Base-by-base conservation (phyloP, 2,329 filamentous ascomycete species). In the Penicillium polonicum region DNA sequence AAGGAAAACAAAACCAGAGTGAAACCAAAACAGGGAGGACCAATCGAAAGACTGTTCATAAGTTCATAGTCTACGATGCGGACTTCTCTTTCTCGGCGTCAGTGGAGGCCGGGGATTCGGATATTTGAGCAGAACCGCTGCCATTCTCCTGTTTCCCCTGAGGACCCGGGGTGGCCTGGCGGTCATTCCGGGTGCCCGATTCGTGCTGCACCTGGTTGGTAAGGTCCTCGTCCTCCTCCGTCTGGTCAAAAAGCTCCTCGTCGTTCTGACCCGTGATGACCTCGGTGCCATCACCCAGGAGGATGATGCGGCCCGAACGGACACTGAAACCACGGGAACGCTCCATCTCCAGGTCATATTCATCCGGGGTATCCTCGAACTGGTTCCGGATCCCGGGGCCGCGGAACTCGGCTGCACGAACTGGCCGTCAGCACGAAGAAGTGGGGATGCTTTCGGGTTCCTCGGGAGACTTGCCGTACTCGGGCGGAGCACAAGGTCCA, bases 401-500 rank as follows among this genome's bases (percentile, higher is more conserved):
- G 68, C 90, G 88, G 80, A 92, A 92, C 79, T 93, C 89, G 78
- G 90, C 90, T 93, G 79, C 66, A 70, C 63, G 67, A 64, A 65
- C 64, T 66, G 65, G 68, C 65, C 76, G 76, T 77, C 73, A 78
- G 75, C 68, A 71, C 67, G 69, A 68, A 64, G 69, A 68, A 64
- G 71, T 72, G 71, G 72, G 70, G 65, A 65, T 70, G 65, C 57
- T 55, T 61, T 64, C 66, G 70, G 71, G 67, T 70, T 68, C 73
- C 76, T 78, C 79, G 75, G 74, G 74, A 80, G 80, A 86, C 91
- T 88, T 93, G 92, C 94, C 94, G 83, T 97, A 99, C 87, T 99
- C 94, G 72, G 93, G 94, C 79, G 94, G 94, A 76, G 94, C 94
- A 82, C 93, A 97, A 75, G 94, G 94, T 71, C 94, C 94, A 79